Evolutionary conservation across 2,329 filamentous ascomycete species (phyloP).

Genomic region (Tolypocladium endophyticum): DNA sequence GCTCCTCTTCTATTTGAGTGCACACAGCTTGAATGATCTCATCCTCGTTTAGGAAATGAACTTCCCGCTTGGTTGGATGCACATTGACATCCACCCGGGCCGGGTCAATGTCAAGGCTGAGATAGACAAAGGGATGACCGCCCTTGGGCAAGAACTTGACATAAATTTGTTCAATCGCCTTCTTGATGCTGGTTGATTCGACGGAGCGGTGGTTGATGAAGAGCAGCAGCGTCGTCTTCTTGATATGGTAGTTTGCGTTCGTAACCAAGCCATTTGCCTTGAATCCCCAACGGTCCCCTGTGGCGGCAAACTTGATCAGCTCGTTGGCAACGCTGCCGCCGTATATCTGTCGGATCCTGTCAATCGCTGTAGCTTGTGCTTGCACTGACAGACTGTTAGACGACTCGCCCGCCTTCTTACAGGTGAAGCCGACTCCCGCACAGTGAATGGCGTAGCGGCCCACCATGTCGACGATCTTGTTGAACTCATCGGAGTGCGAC

Average conservation of each 20-base stretch:
- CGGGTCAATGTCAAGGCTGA: slow-evolving; percentile 87
- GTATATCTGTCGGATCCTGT: slow-evolving; percentile 86
- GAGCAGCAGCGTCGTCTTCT: slow-evolving; percentile 75
- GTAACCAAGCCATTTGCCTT: slow-evolving; percentile 71
- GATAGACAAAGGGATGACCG: slow-evolving; percentile 86
- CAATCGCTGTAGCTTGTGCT: slow-evolving; percentile 58
- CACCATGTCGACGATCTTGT: slow-evolving; percentile 93
- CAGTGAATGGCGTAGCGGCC: slow-evolving; percentile 92
- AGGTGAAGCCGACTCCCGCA: slow-evolving; percentile 82
- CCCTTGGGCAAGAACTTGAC: slow-evolving; percentile 81
- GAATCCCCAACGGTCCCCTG: slow-evolving; percentile 75
- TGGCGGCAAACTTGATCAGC: slow-evolving; percentile 62
- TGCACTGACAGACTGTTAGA: slow-evolving; percentile 74
- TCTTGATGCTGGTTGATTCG: slow-evolving; percentile 79
- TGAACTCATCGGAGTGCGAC: slow-evolving; percentile 87
- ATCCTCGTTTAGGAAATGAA: slow-evolving; percentile 95
- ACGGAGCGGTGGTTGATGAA: slow-evolving; percentile 97
- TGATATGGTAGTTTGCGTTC: slow-evolving; percentile 90
- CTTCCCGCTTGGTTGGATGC: slow-evolving; percentile 92
- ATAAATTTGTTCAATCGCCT: slow-evolving; percentile 85
- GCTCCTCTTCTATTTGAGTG: slow-evolving; percentile 62
- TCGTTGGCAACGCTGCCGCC: slow-evolving; percentile 79
- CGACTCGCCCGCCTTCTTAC: slow-evolving; percentile 90
- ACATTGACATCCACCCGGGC: slow-evolving; percentile 92
- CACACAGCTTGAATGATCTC: slow-evolving; percentile 87